Evolutionary conservation across 176 grass and related monocot species (phyloP).

Genomic region (Musa troglodytarum): DNA sequence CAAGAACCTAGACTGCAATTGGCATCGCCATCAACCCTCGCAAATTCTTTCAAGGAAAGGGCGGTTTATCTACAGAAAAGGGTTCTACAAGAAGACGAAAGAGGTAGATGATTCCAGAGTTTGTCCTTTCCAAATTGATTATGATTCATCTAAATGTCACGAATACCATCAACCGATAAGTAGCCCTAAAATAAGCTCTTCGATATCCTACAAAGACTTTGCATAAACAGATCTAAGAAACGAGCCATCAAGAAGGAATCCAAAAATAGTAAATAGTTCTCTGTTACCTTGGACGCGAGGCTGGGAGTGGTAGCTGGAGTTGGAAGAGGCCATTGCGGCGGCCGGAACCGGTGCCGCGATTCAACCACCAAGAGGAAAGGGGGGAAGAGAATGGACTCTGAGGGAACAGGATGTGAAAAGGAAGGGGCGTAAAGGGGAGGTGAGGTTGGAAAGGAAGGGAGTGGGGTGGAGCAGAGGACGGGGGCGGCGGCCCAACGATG

Average conservation of each 20-base stretch:
- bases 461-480: background rate
- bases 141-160: too few species aligned
- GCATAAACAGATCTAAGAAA: background rate
- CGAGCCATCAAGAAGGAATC: background rate
- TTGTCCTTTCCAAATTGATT: too few species aligned
- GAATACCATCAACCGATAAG: too few species aligned
- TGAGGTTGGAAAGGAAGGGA: conserved; percentile 5
- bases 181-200: too few species aligned
- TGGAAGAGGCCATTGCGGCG: background rate
- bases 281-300: background rate
- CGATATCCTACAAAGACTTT: too few species aligned
- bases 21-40: background rate
- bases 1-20: background rate
- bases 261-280: background rate
- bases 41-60: too few species aligned
- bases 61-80: too few species aligned
- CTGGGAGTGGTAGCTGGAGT: background rate
- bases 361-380: background rate
- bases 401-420: background rate
- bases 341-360: background rate
- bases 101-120: too few species aligned
- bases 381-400: background rate
- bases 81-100: too few species aligned
- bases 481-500: background rate
- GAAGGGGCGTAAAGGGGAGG: background rate